phyloP scores from a whole-genome alignment of 1,284 basidiomycete genomes.

The Naganishia liquefaciens region DNA sequence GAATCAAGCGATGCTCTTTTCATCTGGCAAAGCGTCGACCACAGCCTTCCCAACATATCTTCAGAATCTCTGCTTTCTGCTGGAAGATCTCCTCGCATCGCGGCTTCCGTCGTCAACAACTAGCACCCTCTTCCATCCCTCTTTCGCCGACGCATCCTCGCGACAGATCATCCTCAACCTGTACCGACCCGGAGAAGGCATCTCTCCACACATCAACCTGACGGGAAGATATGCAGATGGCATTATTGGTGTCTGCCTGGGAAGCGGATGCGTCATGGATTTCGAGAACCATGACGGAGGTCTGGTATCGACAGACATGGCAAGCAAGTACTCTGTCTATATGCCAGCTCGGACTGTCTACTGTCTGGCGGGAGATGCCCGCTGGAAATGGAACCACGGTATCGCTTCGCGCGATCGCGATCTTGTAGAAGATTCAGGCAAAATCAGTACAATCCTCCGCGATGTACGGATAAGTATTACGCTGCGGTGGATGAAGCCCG shows the following conservation, averaged over 20 bases:
- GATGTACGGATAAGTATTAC: constrained; percentile 51
- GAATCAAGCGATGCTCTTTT: constrained; percentile 54
- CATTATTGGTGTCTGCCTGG: constrained; percentile 48
- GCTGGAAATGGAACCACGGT: constrained; percentile 57
- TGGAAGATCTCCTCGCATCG: constrained; percentile 34
- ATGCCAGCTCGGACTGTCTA: constrained; percentile 53
- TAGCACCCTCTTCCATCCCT: constrained; percentile 35
- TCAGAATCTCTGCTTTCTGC: constrained; percentile 28
- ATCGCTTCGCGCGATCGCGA: constrained; percentile 46
- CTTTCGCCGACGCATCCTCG: not conserved
- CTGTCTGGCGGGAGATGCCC: constrained; percentile 49
- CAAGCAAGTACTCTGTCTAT: constrained; percentile 40
- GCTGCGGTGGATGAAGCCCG: constrained; percentile 51
- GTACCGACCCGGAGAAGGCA: constrained; percentile 54
- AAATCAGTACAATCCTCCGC: constrained; percentile 36
- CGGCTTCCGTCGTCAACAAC: constrained; percentile 23
- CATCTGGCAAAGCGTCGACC: constrained; percentile 18
- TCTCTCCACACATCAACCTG: constrained; percentile 56
- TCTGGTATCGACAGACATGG: constrained; percentile 33
- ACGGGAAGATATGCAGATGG: constrained; percentile 54
- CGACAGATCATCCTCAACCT: constrained; percentile 56
- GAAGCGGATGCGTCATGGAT: constrained; percentile 47
- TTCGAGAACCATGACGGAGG: constrained; percentile 33
- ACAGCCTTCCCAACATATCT: constrained; percentile 38
- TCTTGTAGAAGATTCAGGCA: constrained; percentile 35